Base-by-base conservation (phyloP, 2,329 filamentous ascomycete genomes). In the Nothophoma quercina region DNA sequence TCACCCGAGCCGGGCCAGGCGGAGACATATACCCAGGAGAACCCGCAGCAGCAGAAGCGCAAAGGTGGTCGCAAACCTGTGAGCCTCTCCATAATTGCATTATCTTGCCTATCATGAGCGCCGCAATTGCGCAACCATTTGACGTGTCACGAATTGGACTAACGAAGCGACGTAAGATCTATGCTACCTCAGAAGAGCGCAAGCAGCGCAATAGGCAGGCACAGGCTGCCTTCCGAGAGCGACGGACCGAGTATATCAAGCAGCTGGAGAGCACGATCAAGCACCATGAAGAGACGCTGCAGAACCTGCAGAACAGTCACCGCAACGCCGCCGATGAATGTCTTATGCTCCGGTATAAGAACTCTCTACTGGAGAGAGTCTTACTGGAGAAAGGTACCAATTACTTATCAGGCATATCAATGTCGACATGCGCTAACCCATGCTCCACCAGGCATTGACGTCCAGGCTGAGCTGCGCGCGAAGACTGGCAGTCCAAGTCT, bases 51-150 rank as follows among this genome's bases (percentile, higher is more conserved):
- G 70, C 92, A 93, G 72, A 99, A 99, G 83, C 87, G 95, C 71
- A 99, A 99, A 81, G 95, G 95, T 70, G 95, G 95, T 57, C 88
- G 95, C 71, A 99, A 98, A 81, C 95, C 95, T 71, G 95, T 98
- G 87, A 77, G 85, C 83, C 63, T 54, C 59, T 57, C 65, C 49
- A 55, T 48, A 43, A 39, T 43, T 34, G 50, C 50, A 48, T 22
- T 44, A 48, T 48, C 50, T 53, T 59, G 59, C 55, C 59, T 62
- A 56, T 56, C 60, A 62, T 68, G 60, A 53, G 62, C 46, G 54
- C 59, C 58, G 40, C 54, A 41, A 33, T 57, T 58, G 63, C 60
- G 58, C 60, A 58, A 22, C 56, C 61, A 50, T 57, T 63, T 33
- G 52, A 60, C 41, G 68, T 74, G 69, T 70, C 69, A 40, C 68